These are phyloP conservation scores for Arthonia radiata DNA, from an alignment of 495 filamentous ascomycete species.

Conservation along the genomic window DNA sequence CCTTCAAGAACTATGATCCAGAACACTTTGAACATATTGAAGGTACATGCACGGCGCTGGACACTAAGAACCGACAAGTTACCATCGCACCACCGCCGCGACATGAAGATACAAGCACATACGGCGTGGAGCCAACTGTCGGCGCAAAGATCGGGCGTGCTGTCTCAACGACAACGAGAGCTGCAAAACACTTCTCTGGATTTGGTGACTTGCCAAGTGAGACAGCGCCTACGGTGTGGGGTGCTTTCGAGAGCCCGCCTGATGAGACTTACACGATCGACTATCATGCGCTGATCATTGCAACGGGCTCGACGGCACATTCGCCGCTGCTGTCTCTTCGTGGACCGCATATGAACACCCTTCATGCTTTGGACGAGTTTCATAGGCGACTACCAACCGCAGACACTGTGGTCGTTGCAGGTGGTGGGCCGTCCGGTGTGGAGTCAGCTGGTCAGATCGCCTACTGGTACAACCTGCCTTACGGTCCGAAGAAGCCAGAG, in stretches of 20 bases:
- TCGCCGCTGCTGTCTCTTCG: slow-evolving; percentile 11
- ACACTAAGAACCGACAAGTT: slow-evolving; percentile 10
- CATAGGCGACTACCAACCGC: slow-evolving; percentile 6
- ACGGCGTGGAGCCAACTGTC: no score
- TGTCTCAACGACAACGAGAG: no score
- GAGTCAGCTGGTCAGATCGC: slow-evolving; percentile 12
- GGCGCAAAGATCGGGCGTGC: no score
- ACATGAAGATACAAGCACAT: no score
- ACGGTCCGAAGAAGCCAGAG: background rate
- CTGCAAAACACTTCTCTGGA: no score
- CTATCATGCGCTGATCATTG: slow-evolving; percentile 12
- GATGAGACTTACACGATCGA: slow-evolving; percentile 5
- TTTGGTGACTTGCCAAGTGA: no score
- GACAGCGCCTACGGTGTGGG: no score
- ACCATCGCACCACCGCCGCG: no score
- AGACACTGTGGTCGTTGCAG: slow-evolving; percentile 7
- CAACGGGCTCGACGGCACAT: slow-evolving; percentile 8
- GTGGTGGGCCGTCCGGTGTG: slow-evolving; percentile 8
- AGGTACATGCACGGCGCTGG: slow-evolving; percentile 26
- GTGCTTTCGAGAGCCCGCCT: background rate
- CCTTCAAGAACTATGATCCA: slow-evolving; percentile 3
- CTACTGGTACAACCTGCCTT: slow-evolving; percentile 4
- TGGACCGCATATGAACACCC: slow-evolving; percentile 9
- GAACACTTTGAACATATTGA: slow-evolving; percentile 28
- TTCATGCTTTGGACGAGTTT: slow-evolving; percentile 7